Evolutionary conservation across 768 basidiomycete species (phyloP), one percentile per base, ranked within the genome.

Genomic region (Macrolepiota dolichaula): DNA sequence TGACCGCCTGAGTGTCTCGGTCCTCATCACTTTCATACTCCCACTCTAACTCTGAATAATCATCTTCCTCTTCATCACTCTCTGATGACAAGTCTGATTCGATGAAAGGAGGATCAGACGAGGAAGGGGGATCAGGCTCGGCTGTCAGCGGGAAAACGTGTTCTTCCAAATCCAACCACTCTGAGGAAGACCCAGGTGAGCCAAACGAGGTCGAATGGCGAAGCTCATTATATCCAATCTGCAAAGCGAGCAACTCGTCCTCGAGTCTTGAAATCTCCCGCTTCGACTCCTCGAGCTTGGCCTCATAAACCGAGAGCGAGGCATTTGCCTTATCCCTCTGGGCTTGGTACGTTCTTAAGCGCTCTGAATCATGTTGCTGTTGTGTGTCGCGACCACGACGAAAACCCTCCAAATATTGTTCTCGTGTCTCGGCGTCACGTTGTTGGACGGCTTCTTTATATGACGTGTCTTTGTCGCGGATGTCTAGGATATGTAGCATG

Each of bases 191-290:
- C 50, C 46, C 55, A 15, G n/a, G 25, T 32, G 42, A 24, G 35
- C 47, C 47, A 27, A 17, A 25, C 22, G 38, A 27, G 25, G 51
- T 4, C 22, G 29, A 36, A 38, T 17, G 50, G 19, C 38, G 19
- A 13, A 68, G 15, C 13, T 67, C 66, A 19, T 68, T 66, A 44
- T 66, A 68, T 0, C 67, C 65, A n/a, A 67, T 51, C 52, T 66
- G 66, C 25, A 73, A 56, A 7, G 68, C 68, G 7, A 67, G 29
- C 4, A 72, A 57, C 7, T 68, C 61, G 44, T 74, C 67, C 44
- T 67, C 57, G 19, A 71, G 51, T 19, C 59, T 55, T 15, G 22
- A 5, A 5, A 74, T 54, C 44, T 72, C 68, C 36, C 64, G 51
- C 13, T 64, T 49, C 12, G 66, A 57, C 13, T 60, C 37, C 17